Evolutionary conservation across 2,329 filamentous ascomycete genomes (phyloP).

Genomic region (Alternaria atra): DNA sequence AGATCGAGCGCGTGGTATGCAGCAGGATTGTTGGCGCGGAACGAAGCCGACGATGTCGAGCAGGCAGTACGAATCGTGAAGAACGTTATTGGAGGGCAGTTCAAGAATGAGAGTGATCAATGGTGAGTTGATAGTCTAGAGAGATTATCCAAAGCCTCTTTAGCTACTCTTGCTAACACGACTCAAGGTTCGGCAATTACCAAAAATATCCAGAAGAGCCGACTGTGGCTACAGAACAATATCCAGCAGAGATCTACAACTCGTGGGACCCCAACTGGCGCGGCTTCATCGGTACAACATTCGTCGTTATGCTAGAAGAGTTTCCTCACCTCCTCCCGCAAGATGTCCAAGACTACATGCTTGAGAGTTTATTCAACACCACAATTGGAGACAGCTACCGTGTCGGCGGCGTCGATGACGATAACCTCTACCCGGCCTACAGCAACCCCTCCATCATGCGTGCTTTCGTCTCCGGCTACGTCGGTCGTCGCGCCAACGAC

Average conservation of each 20-base stretch:
- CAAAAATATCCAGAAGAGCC: conserved; percentile 67
- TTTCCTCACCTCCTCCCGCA: conserved; percentile 60
- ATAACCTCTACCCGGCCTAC: conserved; percentile 71
- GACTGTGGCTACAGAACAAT: conserved; percentile 61
- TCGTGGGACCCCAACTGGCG: conserved; percentile 73
- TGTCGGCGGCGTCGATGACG: conserved; percentile 66
- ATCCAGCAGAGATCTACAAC: conserved; percentile 62
- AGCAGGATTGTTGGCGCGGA: conserved; percentile 65
- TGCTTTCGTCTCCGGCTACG: conserved; percentile 68
- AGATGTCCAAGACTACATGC: conserved; percentile 55
- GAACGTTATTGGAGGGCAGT: conserved; percentile 64
- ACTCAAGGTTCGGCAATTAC: conserved; percentile 59
- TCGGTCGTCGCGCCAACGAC: conserved; percentile 63
- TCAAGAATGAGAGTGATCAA: conserved; percentile 61
- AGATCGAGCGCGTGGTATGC: conserved; percentile 68
- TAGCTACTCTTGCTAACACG: not conserved
- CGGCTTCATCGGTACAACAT: conserved; percentile 68
- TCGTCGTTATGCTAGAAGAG: conserved; percentile 68
- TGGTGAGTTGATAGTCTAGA: conserved; percentile 56
- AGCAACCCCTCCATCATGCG: conserved; percentile 70
- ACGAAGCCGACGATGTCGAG: conserved; percentile 59
- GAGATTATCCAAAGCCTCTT: not conserved
- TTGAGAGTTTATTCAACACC: conserved; percentile 63
- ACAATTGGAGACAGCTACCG: conserved; percentile 69
- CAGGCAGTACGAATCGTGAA: conserved; percentile 64